A percentile compares a stretch with the other conserved stretches of the same genome.
Conservation (phyloP, 2,329 filamentous ascomycete species). For the Alternaria gaisen region DNA sequence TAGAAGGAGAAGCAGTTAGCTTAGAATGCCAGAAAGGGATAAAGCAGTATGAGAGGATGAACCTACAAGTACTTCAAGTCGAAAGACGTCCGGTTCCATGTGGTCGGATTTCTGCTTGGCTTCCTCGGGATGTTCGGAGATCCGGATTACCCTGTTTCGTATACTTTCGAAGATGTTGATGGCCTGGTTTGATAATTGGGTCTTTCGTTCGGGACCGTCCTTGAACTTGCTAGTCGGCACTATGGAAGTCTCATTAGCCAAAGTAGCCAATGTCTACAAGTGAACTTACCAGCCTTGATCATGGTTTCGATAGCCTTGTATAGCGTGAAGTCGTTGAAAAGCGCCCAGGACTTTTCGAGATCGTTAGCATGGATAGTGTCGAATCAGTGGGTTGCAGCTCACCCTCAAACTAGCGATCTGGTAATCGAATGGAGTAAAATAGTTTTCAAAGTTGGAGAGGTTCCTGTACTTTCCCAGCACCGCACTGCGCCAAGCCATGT, state of each 20-base stretch:
- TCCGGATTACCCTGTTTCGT: background rate
- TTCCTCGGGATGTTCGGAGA: background rate
- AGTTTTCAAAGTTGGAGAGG: background rate
- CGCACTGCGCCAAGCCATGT: background rate
- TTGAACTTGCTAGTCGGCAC: background rate
- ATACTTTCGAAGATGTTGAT: background rate
- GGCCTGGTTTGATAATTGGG: background rate
- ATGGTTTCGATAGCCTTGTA: background rate
- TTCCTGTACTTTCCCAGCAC: background rate
- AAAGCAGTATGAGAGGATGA: background rate
- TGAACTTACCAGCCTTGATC: background rate
- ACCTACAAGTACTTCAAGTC: background rate
- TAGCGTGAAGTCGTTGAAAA: background rate
- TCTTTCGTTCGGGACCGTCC: background rate
- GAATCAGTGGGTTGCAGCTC: background rate
- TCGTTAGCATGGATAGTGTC: background rate
- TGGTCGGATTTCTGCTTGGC: background rate
- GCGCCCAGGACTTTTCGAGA: background rate
- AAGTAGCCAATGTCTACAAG: background rate
- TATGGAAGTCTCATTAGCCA: background rate
- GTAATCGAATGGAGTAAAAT: conserved; percentile 1
- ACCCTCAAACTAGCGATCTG: background rate
- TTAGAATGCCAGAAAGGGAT: background rate
- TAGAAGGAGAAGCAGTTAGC: background rate
- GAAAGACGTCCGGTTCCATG: background rate